Base-by-base conservation (phyloP, 2,329 filamentous ascomycete genomes). In the Aspergillus brasiliensis region DNA sequence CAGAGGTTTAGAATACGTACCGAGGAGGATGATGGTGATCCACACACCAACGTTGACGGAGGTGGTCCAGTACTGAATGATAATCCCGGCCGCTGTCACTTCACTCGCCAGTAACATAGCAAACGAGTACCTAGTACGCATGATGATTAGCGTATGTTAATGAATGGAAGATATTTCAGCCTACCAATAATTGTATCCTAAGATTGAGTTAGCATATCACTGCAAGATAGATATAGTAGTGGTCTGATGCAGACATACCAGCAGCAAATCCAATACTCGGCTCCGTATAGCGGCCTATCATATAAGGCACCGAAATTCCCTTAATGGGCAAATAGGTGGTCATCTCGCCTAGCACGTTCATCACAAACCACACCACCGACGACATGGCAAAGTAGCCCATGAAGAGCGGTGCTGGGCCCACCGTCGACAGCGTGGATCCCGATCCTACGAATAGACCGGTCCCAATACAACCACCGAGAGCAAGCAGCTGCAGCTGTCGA, bases 241-340 rank as follows among this genome's bases (percentile, higher is more conserved):
- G 27, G 3, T 10, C 8, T 5, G 5, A 7, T 27, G 10, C 2
- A 34, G 10, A 67, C 67, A 56, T 73, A 65, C 73, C 72, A 44
- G 71, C 60, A 17, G 73, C 81, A 62, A 86, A 86, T 11, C 84
- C 85, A 37, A 88, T 73, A 13, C 82, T 82, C 2, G 83, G 82
- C 65, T 87, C 84, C 28, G 84, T 80, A 62, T 83, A 86, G 17
- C 84, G 80, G 15, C 76, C 78, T 57, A 81, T 82, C 52, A 84
- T 80, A 62, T 85, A 82, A 42, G 84, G 84, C 46, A 86, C 82
- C 15, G 82, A 81, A 47, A 83, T 80, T 34, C 82, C 77, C 7
- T 65, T 78, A 53, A 86, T 75, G 3, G 84, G 84, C 23, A 86
- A 75, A 61, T 83, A 85, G 6, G 83, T 80, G 56, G 80, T 81